These are phyloP conservation scores for Zangia roseola DNA, from an alignment of 768 basidiomycete genomes.

Conservation along the genomic window DNA sequence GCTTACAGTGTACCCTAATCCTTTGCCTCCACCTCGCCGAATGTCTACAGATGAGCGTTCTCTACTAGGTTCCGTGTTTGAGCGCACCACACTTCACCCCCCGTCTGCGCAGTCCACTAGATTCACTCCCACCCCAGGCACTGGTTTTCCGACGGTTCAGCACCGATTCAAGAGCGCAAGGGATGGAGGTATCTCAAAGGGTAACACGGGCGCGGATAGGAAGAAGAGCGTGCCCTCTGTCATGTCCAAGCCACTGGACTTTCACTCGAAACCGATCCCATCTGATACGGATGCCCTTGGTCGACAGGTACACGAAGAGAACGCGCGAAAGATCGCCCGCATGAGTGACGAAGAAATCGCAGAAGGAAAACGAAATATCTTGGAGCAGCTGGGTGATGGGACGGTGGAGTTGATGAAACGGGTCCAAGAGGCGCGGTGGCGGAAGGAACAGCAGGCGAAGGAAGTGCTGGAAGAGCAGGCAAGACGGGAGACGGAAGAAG, in stretches of 20 bases:
- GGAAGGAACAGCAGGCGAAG: constrained; percentile 9
- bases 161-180: constrained; percentile 61
- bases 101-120: constrained; percentile 23
- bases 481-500: not conserved
- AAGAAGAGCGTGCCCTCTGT: constrained; percentile 21
- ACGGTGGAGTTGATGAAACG: constrained; percentile 57
- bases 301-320: constrained; percentile 62
- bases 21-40: too few species aligned
- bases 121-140: constrained; percentile 22
- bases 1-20: too few species aligned
- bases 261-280: constrained; percentile 16
- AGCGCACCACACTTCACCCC: constrained; percentile 35
- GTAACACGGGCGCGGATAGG: constrained; percentile 19
- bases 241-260: constrained; percentile 23
- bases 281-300: constrained; percentile 38
- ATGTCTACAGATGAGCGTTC: constrained; percentile 27
- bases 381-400: constrained; percentile 69
- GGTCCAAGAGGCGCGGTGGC: constrained; percentile 21
- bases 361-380: constrained; percentile 59
- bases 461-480: constrained; percentile 1
- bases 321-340: constrained; percentile 53
- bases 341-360: constrained; percentile 77
- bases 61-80: constrained; percentile 46
- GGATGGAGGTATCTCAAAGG: constrained; percentile 30
- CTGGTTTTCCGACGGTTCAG: constrained; percentile 62